Percentiles rank a stretch among this genome's conserved stretches.
Evolutionary conservation across 331 rosid genomes (phyloP).

Genomic region (Rhamnella rubrinervis): DNA sequence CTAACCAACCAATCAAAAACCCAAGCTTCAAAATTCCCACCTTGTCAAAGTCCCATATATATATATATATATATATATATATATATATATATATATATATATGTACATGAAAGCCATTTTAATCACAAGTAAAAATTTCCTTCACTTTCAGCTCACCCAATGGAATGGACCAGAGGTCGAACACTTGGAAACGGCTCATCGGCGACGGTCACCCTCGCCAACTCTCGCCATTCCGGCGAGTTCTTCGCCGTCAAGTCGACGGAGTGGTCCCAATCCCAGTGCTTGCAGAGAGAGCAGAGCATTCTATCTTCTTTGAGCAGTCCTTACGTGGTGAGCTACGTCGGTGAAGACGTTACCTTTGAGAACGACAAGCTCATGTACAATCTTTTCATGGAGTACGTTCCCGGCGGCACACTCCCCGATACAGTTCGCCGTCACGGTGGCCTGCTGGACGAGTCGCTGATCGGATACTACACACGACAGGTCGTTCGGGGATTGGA

Average conservation of each 20-base stretch:
- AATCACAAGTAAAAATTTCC: conserved; percentile 17
- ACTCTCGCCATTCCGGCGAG: conserved; percentile 26
- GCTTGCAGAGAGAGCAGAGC: conserved; percentile 56
- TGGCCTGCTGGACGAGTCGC: conserved; percentile 42
- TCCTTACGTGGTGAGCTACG: conserved; percentile 55
- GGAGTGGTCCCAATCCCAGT: conserved; percentile 42
- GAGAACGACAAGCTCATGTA: conserved; percentile 44
- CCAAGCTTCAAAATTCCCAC: conserved; percentile 13
- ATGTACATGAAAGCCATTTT: conserved; percentile 34
- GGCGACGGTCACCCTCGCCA: conserved; percentile 80
- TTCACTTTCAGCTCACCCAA: conserved; percentile 21
- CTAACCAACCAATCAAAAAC: conserved; percentile 48
- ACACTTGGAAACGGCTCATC: conserved; percentile 84
- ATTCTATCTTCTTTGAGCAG: conserved; percentile 60
- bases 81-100: conserved; percentile 1
- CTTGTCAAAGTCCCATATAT: neutral
- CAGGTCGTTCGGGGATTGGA: conserved; percentile 55
- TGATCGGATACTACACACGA: conserved; percentile 39
- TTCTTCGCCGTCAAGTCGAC: conserved; percentile 73
- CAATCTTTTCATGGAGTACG: conserved; percentile 79
- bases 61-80: neutral
- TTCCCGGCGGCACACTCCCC: conserved; percentile 54
- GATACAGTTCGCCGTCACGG: conserved; percentile 32
- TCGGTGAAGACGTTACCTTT: conserved; percentile 49
- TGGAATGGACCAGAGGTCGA: conserved; percentile 83